phyloP scores from a whole-genome alignment of 1,284 basidiomycete genomes.

The Acaromyces ingoldii region DNA sequence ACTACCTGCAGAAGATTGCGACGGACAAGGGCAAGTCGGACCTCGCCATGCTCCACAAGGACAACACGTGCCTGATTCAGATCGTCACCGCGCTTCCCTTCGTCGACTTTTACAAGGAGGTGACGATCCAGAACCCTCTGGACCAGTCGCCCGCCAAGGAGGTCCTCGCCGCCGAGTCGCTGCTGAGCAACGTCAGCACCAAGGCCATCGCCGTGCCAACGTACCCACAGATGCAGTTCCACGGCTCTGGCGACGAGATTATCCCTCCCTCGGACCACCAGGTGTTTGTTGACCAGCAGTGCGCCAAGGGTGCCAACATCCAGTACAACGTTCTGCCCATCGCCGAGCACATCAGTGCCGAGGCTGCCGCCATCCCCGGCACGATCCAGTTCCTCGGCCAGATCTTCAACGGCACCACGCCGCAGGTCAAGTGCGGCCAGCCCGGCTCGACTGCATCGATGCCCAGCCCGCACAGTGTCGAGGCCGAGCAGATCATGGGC shows the following conservation, averaged over 20 bases:
- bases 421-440: conserved; percentile 20
- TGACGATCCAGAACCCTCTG: not conserved
- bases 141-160: not conserved
- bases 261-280: not conserved
- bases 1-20: not conserved
- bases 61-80: not conserved
- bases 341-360: conserved; percentile 24
- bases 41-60: not conserved
- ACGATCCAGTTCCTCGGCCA: conserved; percentile 5
- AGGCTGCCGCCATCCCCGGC: not conserved
- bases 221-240: not conserved
- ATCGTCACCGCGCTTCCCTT: conserved; percentile 1
- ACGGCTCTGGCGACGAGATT: conserved; percentile 2
- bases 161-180: not conserved
- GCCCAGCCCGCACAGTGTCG: not conserved
- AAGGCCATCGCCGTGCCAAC: not conserved
- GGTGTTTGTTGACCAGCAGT: not conserved
- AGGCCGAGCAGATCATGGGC: not conserved
- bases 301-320: conserved; percentile 8
- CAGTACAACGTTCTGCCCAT: conserved; percentile 13
- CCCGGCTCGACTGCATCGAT: not conserved
- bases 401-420: conserved; percentile 18
- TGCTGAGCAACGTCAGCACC: not conserved
- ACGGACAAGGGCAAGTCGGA: not conserved
- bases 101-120: not conserved